Evolutionary conservation across 108 stramenopile genomes (phyloP), one percentile per base, ranked within the genome.

Genomic region (Skeletonema grethae): DNA sequence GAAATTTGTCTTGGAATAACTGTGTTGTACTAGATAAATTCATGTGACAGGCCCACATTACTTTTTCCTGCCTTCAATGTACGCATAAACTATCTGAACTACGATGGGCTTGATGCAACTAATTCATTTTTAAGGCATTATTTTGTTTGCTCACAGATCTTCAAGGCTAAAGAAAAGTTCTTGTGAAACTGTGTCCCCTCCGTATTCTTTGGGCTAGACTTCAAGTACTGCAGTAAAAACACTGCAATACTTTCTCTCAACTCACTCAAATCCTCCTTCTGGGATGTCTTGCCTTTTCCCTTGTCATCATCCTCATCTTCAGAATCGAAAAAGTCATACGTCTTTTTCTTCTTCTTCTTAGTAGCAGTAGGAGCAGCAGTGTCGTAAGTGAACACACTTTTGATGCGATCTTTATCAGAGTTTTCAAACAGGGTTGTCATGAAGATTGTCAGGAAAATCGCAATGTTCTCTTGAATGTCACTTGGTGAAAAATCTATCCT

Each of bases 121-220:
- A 7, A 34, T 34, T 53, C 20, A 22, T 53, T 53, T 53, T 22
- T 1, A 20, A 22, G 16, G 22, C 22, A 53, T 53, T 53, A 53
- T 8, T 53, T 53, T 5, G 50, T 9, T 53, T 53, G 22, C 50
- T 53, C 60, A 32, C 89, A 86, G n/a, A 79, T 72, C 46, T 93
- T 86, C 57, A 93, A 78, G 45, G 91, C 88, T 56, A 84, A 86
- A 62, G 87, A 84, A 59, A 90, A 84, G 65, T 95, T 95, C 41
- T 85, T 73, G 16, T 77, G 75, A 60, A 90, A 95, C 67, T 75
- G 69, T 12, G 88, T 82, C 4, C 86, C 90, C 64, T 87, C 87
- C 31, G 80, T 72, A 78, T 95, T 91, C 72, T 93, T 95, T 25
- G 95, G 95, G 58, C 88, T 93, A 24, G 78, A 62, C 80, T 93